phyloP scores from a whole-genome alignment of 2,329 filamentous ascomycete genomes.

The Ceratocystis destructans region DNA sequence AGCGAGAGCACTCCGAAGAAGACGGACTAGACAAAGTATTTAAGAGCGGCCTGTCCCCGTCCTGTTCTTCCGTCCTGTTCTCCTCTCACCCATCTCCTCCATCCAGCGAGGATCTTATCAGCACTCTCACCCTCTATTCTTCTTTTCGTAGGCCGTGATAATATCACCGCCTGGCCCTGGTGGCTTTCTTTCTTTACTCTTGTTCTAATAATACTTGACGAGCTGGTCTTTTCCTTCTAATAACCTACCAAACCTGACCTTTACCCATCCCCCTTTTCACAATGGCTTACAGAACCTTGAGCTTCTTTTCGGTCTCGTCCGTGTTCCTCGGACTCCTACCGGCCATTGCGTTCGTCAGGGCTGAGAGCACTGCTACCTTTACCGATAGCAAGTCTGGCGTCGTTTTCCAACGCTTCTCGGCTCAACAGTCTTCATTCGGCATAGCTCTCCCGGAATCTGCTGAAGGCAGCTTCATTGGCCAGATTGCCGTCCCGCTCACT shows the following conservation, averaged over 20 bases:
- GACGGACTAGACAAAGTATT: not conserved
- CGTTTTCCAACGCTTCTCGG: slow-evolving; percentile 25
- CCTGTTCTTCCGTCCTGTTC: slow-evolving; percentile 1
- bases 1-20: not conserved
- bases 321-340: slow-evolving; percentile 13
- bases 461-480: slow-evolving; percentile 32
- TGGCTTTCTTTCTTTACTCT: slow-evolving; percentile 15
- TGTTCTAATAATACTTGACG: not conserved
- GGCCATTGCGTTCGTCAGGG: not conserved
- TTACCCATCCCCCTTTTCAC: slow-evolving; percentile 2
- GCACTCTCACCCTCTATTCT: not conserved
- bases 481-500: slow-evolving; percentile 30
- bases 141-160: slow-evolving; percentile 14
- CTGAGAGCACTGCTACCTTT: slow-evolving; percentile 12
- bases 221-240: not conserved
- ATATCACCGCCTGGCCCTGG: slow-evolving; percentile 16
- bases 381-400: slow-evolving; percentile 18
- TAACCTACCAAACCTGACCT: not conserved
- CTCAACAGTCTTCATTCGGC: slow-evolving; percentile 29
- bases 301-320: slow-evolving; percentile 16
- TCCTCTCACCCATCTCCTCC: slow-evolving; percentile 12
- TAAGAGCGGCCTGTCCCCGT: slow-evolving; percentile 10
- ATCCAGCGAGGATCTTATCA: not conserved
- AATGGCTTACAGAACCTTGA: slow-evolving; percentile 11
- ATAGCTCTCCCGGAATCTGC: slow-evolving; percentile 31